A percentile compares a stretch with the other conserved stretches of the same genome.
Conservation (phyloP, 352 stramenopile genomes). For the Phytophthora sansomeana region DNA sequence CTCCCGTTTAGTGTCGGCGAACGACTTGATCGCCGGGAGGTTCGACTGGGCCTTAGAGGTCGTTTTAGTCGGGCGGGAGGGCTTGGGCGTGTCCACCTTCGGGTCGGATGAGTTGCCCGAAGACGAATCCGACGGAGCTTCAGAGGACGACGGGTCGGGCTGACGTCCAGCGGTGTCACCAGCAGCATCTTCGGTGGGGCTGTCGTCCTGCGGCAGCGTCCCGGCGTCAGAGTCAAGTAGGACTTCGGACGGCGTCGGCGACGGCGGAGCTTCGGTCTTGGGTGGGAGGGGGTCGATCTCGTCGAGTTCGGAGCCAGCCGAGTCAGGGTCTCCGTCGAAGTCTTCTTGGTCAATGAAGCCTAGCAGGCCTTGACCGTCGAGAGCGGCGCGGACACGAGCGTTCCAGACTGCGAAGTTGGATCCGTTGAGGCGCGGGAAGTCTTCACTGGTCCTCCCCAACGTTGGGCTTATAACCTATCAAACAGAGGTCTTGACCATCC, state of each 20-base stretch:
- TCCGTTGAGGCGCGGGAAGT: slow-evolving; percentile 14
- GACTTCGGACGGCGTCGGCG: neutral
- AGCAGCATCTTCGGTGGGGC: neutral
- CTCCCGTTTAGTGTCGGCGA: neutral
- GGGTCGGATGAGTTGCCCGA: slow-evolving; percentile 5
- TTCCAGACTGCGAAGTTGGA: slow-evolving; percentile 24
- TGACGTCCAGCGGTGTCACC: too few relatives aligned
- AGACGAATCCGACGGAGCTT: neutral
- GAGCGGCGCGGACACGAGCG: slow-evolving; percentile 8
- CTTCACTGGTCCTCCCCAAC: slow-evolving; percentile 18
- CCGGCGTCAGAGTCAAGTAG: slow-evolving; percentile 9
- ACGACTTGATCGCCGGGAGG: neutral
- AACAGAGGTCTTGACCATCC: too few relatives aligned
- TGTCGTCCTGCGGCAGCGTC: neutral
- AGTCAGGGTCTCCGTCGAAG: slow-evolving; percentile 7
- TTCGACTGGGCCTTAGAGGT: neutral
- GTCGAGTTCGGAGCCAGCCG: neutral
- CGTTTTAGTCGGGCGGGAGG: too few relatives aligned
- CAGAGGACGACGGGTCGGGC: neutral
- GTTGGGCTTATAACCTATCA: slow-evolving; percentile 20
- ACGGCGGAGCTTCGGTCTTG: neutral
- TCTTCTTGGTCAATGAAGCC: too few relatives aligned
- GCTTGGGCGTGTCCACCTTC: too few relatives aligned
- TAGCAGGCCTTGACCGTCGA: slow-evolving; percentile 18
- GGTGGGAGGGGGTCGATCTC: neutral